Evolutionary conservation across 2,329 filamentous ascomycete species (phyloP).

Genomic region (Aspergillus proliferans): DNA sequence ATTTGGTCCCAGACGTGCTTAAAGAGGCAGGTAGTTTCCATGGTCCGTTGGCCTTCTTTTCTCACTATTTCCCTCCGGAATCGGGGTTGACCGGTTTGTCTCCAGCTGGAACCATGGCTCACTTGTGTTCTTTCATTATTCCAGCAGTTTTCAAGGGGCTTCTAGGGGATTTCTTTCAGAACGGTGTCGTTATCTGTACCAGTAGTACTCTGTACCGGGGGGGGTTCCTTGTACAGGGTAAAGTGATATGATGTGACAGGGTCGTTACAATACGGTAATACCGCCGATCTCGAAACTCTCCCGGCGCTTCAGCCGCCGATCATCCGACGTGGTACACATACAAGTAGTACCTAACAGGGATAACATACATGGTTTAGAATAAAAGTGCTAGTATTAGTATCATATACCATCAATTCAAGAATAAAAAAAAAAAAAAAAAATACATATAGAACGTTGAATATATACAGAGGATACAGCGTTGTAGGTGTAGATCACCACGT

Average conservation of each 20-base stretch:
- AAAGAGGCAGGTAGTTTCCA: not conserved
- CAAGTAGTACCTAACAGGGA: not conserved
- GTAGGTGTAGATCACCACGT: constrained; percentile 19
- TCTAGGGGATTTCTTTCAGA: too few relatives aligned
- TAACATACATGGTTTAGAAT: too few relatives aligned
- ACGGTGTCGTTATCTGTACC: too few relatives aligned
- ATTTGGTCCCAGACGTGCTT: not conserved
- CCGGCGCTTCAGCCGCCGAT: constrained; percentile 16
- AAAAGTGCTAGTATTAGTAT: too few relatives aligned
- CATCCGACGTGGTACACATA: constrained; percentile 12
- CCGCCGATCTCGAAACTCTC: constrained; percentile 5
- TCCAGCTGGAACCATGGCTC: not conserved
- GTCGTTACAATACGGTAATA: not conserved
- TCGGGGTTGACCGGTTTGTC: not conserved
- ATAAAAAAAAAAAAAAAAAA: not conserved
- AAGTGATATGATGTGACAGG: too few relatives aligned
- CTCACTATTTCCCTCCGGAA: not conserved
- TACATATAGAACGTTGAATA: not conserved
- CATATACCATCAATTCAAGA: too few relatives aligned
- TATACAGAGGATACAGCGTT: too few relatives aligned
- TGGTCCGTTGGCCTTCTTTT: not conserved
- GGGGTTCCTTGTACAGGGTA: too few relatives aligned
- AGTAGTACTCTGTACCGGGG: too few relatives aligned
- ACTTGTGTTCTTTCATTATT: too few relatives aligned
- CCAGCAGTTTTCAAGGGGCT: too few relatives aligned